A percentile compares a stretch with the other conserved stretches of the same genome.
Conservation (phyloP, 169 alveolate species). For the Eimeria falciformis region DNA sequence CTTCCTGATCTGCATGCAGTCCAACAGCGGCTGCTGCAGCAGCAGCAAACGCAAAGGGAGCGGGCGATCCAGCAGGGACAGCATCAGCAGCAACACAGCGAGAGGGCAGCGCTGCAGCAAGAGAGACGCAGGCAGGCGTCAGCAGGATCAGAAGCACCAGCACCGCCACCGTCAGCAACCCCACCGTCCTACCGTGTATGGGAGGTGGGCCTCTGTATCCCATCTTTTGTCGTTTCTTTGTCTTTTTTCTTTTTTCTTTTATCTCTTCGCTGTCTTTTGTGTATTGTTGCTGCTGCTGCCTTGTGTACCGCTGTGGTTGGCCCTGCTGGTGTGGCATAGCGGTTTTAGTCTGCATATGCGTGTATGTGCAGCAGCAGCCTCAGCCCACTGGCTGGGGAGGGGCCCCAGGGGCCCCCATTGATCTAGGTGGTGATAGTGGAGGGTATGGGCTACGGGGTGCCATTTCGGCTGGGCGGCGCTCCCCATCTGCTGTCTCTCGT, state of each 20-base stretch:
- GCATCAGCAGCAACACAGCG: conserved; percentile 40
- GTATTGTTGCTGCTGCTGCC: not conserved
- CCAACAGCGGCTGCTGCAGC: conserved; percentile 60
- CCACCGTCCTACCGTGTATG: conserved; percentile 46
- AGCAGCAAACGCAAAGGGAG: conserved; percentile 13
- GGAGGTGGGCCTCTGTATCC: not conserved
- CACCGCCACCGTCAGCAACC: conserved; percentile 23
- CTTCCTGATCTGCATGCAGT: conserved; percentile 41
- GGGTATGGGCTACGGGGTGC: conserved; percentile 34
- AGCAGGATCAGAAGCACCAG: not conserved
- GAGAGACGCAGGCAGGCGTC: conserved; percentile 18
- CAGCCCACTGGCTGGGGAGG: conserved; percentile 61
- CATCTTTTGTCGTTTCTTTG: not conserved
- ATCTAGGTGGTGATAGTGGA: not conserved
- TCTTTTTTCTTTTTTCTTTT: not conserved
- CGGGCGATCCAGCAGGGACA: conserved; percentile 21
- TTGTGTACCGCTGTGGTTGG: not conserved
- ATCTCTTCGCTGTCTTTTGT: not conserved
- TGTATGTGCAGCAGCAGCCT: conserved; percentile 63
- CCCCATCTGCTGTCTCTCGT: conserved; percentile 38
- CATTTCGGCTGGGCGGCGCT: not conserved
- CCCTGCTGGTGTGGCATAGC: not conserved
- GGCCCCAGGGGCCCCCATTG: conserved; percentile 39
- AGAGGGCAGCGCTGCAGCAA: conserved; percentile 32
- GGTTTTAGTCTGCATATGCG: no score